These are phyloP conservation scores for Dipodascus geniculatus DNA, from an alignment of 805 yeast genomes.

Conservation along the genomic window DNA sequence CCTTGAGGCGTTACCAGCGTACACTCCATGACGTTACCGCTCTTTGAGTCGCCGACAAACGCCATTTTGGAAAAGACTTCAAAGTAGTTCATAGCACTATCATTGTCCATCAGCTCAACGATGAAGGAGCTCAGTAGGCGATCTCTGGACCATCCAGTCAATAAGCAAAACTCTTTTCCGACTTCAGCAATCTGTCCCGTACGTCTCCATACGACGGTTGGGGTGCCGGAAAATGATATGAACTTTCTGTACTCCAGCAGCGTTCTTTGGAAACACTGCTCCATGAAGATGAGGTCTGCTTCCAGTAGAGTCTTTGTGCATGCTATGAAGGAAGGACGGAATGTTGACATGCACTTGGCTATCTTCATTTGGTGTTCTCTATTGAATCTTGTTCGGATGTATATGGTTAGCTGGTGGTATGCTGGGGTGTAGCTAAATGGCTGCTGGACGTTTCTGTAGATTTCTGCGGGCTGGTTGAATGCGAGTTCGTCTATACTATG, in stretches of 20 bases:
- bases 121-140: conserved; percentile 38
- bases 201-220: conserved; percentile 90
- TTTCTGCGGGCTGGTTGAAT: conserved; percentile 15
- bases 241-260: conserved; percentile 79
- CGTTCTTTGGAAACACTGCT: conserved; percentile 90
- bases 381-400: conserved; percentile 59
- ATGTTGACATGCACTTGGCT: conserved; percentile 81
- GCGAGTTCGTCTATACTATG: not conserved
- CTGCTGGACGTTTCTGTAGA: conserved; percentile 57
- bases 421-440: conserved; percentile 91
- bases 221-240: conserved; percentile 78
- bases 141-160: conserved; percentile 82
- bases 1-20: conserved; percentile 42
- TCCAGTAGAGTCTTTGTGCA: conserved; percentile 80
- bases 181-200: conserved; percentile 93
- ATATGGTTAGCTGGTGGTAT: conserved; percentile 68
- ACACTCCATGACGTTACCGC: conserved; percentile 82
- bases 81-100: conserved; percentile 78
- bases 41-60: conserved; percentile 71
- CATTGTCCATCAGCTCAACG: conserved; percentile 75
- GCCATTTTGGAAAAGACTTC: conserved; percentile 75
- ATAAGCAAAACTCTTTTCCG: conserved; percentile 82
- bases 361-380: conserved; percentile 61
- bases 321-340: conserved; percentile 87
- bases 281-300: conserved; percentile 89